phyloP scores from a whole-genome alignment of 108 stramenopile genomes.

The Parietichytrium sp. region DNA sequence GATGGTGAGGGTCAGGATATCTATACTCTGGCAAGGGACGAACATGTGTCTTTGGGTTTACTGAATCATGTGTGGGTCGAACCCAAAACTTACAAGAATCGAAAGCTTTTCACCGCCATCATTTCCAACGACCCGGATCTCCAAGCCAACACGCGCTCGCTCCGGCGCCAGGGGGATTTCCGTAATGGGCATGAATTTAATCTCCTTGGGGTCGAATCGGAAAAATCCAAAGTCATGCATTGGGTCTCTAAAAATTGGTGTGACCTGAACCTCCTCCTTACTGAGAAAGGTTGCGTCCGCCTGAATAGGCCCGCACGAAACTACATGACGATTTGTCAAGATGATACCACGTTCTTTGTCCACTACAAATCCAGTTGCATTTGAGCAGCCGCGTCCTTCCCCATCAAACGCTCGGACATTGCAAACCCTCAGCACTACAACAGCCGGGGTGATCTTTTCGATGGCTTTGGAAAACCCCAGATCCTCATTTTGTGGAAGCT shows the following conservation, averaged over 20 bases:
- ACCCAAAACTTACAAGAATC: no score
- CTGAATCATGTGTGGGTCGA: no score
- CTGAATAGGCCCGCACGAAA: slow-evolving; percentile 45
- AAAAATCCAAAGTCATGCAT: slow-evolving; percentile 43
- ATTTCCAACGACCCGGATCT: slow-evolving; percentile 59
- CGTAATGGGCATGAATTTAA: slow-evolving; percentile 38
- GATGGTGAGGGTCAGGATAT: no score
- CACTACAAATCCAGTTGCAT: slow-evolving; percentile 43
- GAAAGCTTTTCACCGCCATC: slow-evolving; percentile 55
- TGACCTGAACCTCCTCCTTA: slow-evolving; percentile 58
- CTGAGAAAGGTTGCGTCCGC: slow-evolving; percentile 51
- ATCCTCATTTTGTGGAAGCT: no score
- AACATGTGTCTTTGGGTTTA: no score
- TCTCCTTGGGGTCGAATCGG: slow-evolving; percentile 49
- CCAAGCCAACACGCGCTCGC: slow-evolving; percentile 49
- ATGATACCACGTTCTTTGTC: slow-evolving; percentile 42
- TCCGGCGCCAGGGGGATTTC: slow-evolving; percentile 53
- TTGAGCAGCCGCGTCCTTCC: not conserved
- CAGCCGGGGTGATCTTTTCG: not conserved
- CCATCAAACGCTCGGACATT: slow-evolving; percentile 31
- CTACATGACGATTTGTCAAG: slow-evolving; percentile 58
- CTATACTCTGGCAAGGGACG: no score
- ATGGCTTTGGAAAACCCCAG: no score
- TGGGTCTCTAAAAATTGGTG: slow-evolving; percentile 54
- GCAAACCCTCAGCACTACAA: slow-evolving; percentile 24